Percentiles rank a stretch among this genome's conserved stretches.
phyloP scores from a whole-genome alignment of 192 early-diverging fungal genomes.

The Rhizophagus sp. region DNA sequence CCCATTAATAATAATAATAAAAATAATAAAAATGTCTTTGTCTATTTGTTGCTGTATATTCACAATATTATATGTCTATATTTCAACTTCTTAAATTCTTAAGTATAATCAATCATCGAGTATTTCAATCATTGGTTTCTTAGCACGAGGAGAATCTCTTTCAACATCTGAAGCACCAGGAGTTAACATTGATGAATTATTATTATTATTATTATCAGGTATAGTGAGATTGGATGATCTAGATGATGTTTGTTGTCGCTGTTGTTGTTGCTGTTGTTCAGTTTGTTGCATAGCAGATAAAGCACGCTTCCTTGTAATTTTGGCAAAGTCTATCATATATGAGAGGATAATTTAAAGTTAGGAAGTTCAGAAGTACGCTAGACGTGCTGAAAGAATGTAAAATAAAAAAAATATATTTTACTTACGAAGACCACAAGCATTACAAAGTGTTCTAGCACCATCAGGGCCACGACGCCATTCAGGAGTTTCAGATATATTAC shows the following conservation, averaged over 20 bases:
- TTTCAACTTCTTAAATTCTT: too few species aligned
- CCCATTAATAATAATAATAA: too few species aligned
- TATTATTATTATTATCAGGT: not conserved
- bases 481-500: constrained; percentile 85
- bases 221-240: not conserved
- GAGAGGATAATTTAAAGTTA: not conserved
- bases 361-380: too few species aligned
- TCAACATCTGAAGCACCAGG: not conserved
- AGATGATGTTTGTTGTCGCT: not conserved
- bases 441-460: constrained; percentile 90
- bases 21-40: too few species aligned
- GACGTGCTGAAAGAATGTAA: not conserved
- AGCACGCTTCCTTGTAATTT: constrained; percentile 18
- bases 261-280: constrained; percentile 5
- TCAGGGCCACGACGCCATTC: constrained; percentile 95
- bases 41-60: too few species aligned
- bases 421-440: constrained; percentile 91
- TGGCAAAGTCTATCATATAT: constrained; percentile 13
- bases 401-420: constrained; percentile 19
- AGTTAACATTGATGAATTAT: not conserved
- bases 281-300: constrained; percentile 11
- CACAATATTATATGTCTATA: too few species aligned
- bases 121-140: not conserved
- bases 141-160: not conserved
- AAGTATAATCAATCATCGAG: not conserved